These are phyloP conservation scores for Crithidia thermophila DNA, from an alignment of 208 protist genomes.

Conservation along the genomic window DNA sequence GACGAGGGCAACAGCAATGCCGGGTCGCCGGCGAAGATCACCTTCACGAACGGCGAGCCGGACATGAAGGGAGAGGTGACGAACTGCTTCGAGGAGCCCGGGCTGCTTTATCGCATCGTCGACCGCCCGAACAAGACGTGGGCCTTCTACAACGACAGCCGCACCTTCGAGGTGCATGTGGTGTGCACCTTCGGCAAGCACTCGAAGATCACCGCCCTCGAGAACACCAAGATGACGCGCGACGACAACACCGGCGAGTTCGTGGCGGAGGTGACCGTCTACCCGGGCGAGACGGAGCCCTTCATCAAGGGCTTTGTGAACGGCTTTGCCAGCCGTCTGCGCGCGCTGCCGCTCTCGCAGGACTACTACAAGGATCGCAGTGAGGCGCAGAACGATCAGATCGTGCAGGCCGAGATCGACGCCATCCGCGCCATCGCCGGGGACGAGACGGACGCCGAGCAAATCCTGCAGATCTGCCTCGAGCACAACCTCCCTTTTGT, in stretches of 20 bases:
- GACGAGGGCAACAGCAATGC: not conserved
- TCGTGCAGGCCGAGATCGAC: constrained; percentile 61
- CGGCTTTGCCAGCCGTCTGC: constrained; percentile 78
- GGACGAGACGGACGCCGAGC: constrained; percentile 48
- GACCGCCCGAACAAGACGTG: constrained; percentile 72
- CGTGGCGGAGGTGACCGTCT: constrained; percentile 66
- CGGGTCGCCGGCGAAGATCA: constrained; percentile 3
- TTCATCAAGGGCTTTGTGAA: constrained; percentile 86
- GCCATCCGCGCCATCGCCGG: constrained; percentile 51
- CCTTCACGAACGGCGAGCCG: constrained; percentile 76
- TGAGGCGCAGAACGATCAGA: constrained; percentile 32
- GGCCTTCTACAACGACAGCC: constrained; percentile 92
- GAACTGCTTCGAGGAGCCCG: constrained; percentile 85
- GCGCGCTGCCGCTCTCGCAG: constrained; percentile 68
- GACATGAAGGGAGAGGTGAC: constrained; percentile 66
- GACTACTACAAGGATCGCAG: constrained; percentile 62
- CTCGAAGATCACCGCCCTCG: constrained; percentile 77
- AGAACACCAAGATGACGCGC: constrained; percentile 51
- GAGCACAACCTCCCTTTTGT: constrained; percentile 68
- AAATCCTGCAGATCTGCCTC: constrained; percentile 53
- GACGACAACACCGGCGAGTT: constrained; percentile 49
- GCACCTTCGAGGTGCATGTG: constrained; percentile 75
- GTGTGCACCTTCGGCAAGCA: constrained; percentile 75
- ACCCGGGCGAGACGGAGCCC: constrained; percentile 77
- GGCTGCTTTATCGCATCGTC: constrained; percentile 84